Percentiles rank a stretch among this genome's conserved stretches.
phyloP scores from a whole-genome alignment of 495 filamentous ascomycete genomes.

The Diplogelasinospora grovesii region DNA sequence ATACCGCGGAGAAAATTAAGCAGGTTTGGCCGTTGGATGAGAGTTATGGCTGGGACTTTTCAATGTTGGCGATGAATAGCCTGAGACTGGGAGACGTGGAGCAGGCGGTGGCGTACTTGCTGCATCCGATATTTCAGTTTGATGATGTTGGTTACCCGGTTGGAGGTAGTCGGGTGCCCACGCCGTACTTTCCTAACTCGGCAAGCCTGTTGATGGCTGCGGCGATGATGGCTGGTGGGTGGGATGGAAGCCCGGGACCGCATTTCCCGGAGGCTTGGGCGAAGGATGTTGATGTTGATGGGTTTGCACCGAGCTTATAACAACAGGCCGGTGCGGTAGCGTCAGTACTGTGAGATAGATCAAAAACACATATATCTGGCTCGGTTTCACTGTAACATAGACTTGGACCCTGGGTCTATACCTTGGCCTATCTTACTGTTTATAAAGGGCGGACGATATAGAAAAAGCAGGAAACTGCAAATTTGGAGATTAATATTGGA shows the following conservation, averaged over 20 bases:
- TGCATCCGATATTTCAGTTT: slow-evolving; percentile 41
- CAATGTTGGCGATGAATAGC: slow-evolving; percentile 48
- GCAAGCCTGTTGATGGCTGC: slow-evolving; percentile 42
- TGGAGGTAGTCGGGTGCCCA: slow-evolving; percentile 45
- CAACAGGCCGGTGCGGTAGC: too few species aligned
- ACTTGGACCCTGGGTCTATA: too few species aligned
- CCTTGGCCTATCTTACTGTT: too few species aligned
- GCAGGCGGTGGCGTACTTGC: slow-evolving; percentile 41
- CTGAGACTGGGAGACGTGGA: slow-evolving; percentile 39
- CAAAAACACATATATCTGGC: slow-evolving; percentile 2
- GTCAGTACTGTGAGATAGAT: too few species aligned
- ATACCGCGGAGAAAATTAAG: slow-evolving; percentile 38
- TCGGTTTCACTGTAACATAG: too few species aligned
- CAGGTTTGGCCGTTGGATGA: slow-evolving; percentile 41
- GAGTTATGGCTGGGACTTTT: slow-evolving; percentile 50
- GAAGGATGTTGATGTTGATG: slow-evolving; percentile 35
- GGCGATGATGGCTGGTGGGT: slow-evolving; percentile 51
- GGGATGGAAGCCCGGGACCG: slow-evolving; percentile 38
- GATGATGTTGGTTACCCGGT: slow-evolving; percentile 48
- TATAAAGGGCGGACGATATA: too few species aligned
- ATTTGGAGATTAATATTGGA: too few species aligned
- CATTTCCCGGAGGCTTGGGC: slow-evolving; percentile 42
- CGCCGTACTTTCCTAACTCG: slow-evolving; percentile 49
- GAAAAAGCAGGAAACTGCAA: too few species aligned
- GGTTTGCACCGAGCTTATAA: slow-evolving; percentile 34